Evolutionary conservation across 345 rosid species (phyloP), one percentile per base, ranked within the genome.

Genomic region (Brassica incana): DNA sequence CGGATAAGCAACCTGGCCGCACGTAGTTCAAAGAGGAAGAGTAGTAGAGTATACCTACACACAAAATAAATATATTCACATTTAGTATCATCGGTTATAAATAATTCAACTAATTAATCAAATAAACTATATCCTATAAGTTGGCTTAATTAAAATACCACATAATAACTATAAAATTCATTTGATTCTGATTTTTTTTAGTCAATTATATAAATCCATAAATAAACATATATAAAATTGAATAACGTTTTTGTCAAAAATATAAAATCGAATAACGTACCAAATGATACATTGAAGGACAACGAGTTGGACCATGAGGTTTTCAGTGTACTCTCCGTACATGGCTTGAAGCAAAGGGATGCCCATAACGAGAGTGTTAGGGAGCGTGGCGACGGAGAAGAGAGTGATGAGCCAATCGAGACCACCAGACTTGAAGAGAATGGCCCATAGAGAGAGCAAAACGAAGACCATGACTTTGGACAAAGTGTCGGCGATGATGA

Each of bases 331-430:
- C 5, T 84, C 86, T 16, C 91, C 91, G 45, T 88, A 86, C 91
- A 88, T 88, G 27, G 87, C 87, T 58, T 80, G 84, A 68, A 88
- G 73, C 52, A 88, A 77, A 70, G 91, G 91, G 33, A 88, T 84
- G 10, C 91, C 91, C 89, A 88, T 82, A 9, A 88, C 85, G 8
- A 88, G 88, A 52, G 88, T 88, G 82, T 85, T 88, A 15, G 89
- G 89, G 1, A 88, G 84, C 36, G 88, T 81, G 0, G 87, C 79
- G n/a, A 86, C 33, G 0, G 89, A 86, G 76, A 85, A 88, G 45
- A 88, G 76, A 10, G 88, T 85, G 73, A 88, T 86, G 79, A 78
- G 78, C 91, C 91, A 88, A 36, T 88, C 89, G 3, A 88, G 76
- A 45, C 78, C 77, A 33, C 86, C 85, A 0, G 83, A 54, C 56